Conservation (phyloP, 768 basidiomycete genomes). For the Mrakia gelida region DNA sequence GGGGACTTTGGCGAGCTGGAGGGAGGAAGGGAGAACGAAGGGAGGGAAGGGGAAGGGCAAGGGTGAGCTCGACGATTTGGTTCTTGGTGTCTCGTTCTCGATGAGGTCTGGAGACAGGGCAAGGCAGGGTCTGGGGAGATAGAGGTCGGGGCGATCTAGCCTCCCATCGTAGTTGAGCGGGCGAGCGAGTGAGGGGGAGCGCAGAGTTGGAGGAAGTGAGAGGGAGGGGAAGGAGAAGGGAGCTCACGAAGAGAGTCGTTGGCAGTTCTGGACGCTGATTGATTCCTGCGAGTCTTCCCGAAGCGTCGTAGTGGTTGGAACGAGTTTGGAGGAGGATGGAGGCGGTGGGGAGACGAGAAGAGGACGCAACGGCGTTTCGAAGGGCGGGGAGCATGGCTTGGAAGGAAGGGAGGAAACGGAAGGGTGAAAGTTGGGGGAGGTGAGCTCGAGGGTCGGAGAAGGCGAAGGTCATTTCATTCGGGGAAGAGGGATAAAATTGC, state of each 20-base stretch:
- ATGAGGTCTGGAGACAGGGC: too few species aligned
- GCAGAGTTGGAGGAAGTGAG: neutral
- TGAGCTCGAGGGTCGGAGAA: neutral
- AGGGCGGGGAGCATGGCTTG: neutral
- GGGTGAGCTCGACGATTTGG: neutral
- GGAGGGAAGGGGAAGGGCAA: neutral
- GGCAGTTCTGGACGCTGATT: neutral
- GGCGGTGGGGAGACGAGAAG: neutral
- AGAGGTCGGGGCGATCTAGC: too few species aligned
- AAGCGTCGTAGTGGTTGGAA: slow-evolving; percentile 3
- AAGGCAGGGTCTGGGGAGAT: too few species aligned
- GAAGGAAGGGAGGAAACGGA: neutral
- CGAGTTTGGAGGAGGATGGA: neutral
- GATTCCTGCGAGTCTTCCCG: neutral
- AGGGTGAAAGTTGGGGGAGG: neutral
- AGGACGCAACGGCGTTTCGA: slow-evolving; percentile 9
- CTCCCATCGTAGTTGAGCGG: too few species aligned
- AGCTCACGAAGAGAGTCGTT: slow-evolving; percentile 11
- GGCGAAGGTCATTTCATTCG: neutral
- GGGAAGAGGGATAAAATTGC: neutral
- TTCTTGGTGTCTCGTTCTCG: too few species aligned
- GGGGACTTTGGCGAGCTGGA: neutral
- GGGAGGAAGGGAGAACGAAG: neutral
- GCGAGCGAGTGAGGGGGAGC: too few species aligned
- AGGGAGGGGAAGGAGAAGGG: too few species aligned